phyloP scores from a whole-genome alignment of 495 filamentous ascomycete genomes.

The Neurospora hispaniola region DNA sequence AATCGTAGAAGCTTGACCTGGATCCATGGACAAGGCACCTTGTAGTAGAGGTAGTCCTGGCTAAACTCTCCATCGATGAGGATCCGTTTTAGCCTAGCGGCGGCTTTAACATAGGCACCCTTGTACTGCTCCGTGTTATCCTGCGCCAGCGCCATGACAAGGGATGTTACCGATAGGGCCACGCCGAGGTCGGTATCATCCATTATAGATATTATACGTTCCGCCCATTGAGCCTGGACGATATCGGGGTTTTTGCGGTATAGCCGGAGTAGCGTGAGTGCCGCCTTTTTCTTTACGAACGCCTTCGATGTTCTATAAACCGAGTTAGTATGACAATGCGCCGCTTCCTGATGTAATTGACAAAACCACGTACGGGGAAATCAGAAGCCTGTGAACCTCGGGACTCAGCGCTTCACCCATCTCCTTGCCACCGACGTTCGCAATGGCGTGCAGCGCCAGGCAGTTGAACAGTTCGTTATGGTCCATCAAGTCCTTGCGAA shows the following conservation, averaged over 20 bases:
- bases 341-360: not conserved
- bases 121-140: constrained; percentile 90
- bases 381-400: constrained; percentile 89
- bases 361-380: constrained; percentile 68
- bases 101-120: constrained; percentile 87
- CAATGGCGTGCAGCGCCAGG: constrained; percentile 95
- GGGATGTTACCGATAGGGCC: constrained; percentile 85
- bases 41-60: constrained; percentile 93
- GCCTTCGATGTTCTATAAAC: constrained; percentile 73
- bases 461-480: constrained; percentile 97
- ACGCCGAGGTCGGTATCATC: constrained; percentile 94
- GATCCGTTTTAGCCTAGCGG: constrained; percentile 75
- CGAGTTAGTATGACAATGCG: constrained; percentile 4
- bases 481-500: constrained; percentile 89
- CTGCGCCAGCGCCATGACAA: constrained; percentile 92
- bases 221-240: constrained; percentile 92
- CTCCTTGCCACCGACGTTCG: constrained; percentile 91
- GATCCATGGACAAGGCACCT: constrained; percentile 97
- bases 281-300: constrained; percentile 99
- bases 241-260: constrained; percentile 92
- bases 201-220: constrained; percentile 96
- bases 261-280: constrained; percentile 85
- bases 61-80: constrained; percentile 81
- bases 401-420: constrained; percentile 91
- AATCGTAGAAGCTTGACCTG: constrained; percentile 88